phyloP scores from a whole-genome alignment of 768 basidiomycete genomes.

The Russula lepida region DNA sequence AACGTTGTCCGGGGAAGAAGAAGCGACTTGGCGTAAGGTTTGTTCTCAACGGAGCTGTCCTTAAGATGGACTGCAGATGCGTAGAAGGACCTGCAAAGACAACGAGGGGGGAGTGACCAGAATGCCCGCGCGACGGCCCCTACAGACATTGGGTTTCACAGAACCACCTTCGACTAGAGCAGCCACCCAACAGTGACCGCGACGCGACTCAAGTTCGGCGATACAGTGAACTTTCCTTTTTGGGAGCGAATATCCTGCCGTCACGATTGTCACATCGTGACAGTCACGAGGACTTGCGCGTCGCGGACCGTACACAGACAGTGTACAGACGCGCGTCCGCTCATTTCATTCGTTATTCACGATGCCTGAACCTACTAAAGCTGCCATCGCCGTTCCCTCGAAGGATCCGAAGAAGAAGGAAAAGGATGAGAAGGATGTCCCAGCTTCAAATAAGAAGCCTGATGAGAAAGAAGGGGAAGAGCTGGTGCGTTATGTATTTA shows the following conservation, averaged over 20 bases:
- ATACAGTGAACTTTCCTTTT: not conserved
- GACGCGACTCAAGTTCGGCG: too few relatives aligned
- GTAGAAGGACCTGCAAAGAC: not conserved
- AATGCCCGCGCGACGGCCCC: not conserved
- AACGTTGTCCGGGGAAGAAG: slow-evolving; percentile 78
- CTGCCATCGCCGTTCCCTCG: slow-evolving; percentile 55
- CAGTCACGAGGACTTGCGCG: slow-evolving; percentile 19
- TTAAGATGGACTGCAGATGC: not conserved
- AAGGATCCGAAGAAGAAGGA: slow-evolving; percentile 72
- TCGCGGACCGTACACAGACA: slow-evolving; percentile 3
- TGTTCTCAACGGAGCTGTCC: slow-evolving; percentile 18
- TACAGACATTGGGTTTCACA: not conserved
- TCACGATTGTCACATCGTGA: slow-evolving; percentile 1
- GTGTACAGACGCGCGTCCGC: not conserved
- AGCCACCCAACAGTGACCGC: too few relatives aligned
- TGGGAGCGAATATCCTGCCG: not conserved
- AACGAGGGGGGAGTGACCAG: not conserved
- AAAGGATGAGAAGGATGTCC: slow-evolving; percentile 41
- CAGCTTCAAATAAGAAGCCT: slow-evolving; percentile 30
- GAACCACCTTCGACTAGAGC: not conserved
- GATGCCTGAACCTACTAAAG: slow-evolving; percentile 55
- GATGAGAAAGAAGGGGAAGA: slow-evolving; percentile 54
- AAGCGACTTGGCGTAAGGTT: slow-evolving; percentile 53
- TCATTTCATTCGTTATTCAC: slow-evolving; percentile 10
- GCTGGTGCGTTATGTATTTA: slow-evolving; percentile 51